Base-by-base conservation (phyloP, 2,329 filamentous ascomycete species). In the Atkinsonella hypoxylon region DNA sequence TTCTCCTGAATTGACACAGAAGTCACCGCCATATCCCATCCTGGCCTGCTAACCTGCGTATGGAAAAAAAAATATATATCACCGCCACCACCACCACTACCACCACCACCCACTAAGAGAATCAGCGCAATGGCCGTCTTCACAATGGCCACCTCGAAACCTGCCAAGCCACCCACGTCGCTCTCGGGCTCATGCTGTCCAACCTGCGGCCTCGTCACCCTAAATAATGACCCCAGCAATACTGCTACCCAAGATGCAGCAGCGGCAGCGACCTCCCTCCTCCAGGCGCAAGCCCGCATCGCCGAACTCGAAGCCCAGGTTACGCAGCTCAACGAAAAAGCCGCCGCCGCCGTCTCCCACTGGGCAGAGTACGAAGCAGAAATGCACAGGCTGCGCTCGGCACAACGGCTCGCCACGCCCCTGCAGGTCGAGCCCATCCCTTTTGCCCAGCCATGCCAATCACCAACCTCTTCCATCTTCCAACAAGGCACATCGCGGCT, bases 331-430 rank as follows among this genome's bases (percentile, higher is more conserved):
- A 87, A 82, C 64, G 74, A 85, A 57, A 88, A 87, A 66, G 83
- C 83, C 51, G 77, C 81, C 3, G 78, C 81, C 34, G 73, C 73
- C 63, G 75, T 80, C 55, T 77, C 81, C 65, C 77, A 76, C 62
- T 82, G 78, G 77, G 84, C 86, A 61, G 83, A 89, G 70, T 89
- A 89, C 73, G 87, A 91, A 68, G 85, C 89, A 66, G 84, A 89
- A 64, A 75, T 89, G 40, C 73, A 79, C 43, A 71, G 67, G 43
- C 72, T 89, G 50, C 79, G 79, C 56, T 69, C 67, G 36, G 58
- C 60, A 34, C 49, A 43, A 4, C 38, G 62, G 62, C 41, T 20
- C 41, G 2, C 20, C 1, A 31, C 41, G 26, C 20, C 41, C 2
- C 20, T 44, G 4, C 32, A 12, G 18, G n/a, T 10, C 45, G 7